Evolutionary conservation across 2,329 filamentous ascomycete genomes (phyloP).

Genomic region (Pseudocercospora vitis): DNA sequence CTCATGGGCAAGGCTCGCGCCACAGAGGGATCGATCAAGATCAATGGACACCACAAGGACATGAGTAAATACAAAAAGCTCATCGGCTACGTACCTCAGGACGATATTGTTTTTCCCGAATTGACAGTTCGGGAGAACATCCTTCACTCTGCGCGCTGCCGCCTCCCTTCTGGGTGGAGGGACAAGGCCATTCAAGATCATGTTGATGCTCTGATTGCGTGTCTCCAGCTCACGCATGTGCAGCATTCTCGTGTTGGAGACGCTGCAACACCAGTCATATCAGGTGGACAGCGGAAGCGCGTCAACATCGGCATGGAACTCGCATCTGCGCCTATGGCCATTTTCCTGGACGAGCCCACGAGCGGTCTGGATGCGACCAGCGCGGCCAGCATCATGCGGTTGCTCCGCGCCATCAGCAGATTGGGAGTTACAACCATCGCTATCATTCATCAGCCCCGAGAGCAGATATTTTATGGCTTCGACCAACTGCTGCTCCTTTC

Average conservation of each 20-base stretch:
- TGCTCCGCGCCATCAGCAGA: constrained; percentile 55
- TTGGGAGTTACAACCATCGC: constrained; percentile 59
- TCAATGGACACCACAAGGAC: constrained; percentile 51
- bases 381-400: constrained; percentile 57
- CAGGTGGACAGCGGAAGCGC: constrained; percentile 58
- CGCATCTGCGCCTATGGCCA: constrained; percentile 56
- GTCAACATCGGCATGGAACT: constrained; percentile 62
- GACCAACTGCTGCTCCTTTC: constrained; percentile 58
- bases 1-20: constrained; percentile 60
- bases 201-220: constrained; percentile 59
- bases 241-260: constrained; percentile 55
- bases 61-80: constrained; percentile 58
- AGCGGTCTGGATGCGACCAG: constrained; percentile 52
- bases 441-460: constrained; percentile 61
- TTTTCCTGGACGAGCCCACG: constrained; percentile 39
- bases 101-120: constrained; percentile 61
- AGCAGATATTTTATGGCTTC: constrained; percentile 59
- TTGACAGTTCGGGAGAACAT: constrained; percentile 64
- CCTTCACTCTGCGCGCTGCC: constrained; percentile 57
- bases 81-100: constrained; percentile 63
- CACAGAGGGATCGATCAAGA: constrained; percentile 52
- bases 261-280: constrained; percentile 53
- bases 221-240: constrained; percentile 54
- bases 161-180: constrained; percentile 55
- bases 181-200: constrained; percentile 53